These are phyloP conservation scores for Calocera viscosa DNA, from an alignment of 768 basidiomycete species.

Conservation along the genomic window DNA sequence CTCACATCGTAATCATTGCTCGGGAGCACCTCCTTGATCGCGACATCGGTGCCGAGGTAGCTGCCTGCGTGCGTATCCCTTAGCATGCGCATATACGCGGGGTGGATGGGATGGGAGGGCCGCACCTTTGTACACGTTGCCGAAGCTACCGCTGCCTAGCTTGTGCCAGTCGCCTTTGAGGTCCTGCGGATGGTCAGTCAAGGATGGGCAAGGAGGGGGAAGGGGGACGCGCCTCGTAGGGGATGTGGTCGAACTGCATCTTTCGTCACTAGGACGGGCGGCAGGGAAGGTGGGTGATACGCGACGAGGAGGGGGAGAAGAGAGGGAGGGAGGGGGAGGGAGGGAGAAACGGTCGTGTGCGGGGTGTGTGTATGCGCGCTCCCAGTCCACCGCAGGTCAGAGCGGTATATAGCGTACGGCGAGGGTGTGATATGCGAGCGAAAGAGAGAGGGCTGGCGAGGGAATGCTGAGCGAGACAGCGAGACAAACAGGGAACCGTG, in stretches of 20 bases:
- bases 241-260: slow-evolving; percentile 63
- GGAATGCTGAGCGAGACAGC: too few species aligned
- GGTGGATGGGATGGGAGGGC: background rate
- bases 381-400: too few species aligned
- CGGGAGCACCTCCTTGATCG: slow-evolving; percentile 91
- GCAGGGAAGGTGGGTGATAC: background rate
- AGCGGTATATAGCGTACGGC: too few species aligned
- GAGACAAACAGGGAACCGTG: too few species aligned
- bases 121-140: slow-evolving; percentile 77
- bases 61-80: slow-evolving; percentile 39
- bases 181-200: slow-evolving; percentile 38
- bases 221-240: slow-evolving; percentile 50
- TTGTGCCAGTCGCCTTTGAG: slow-evolving; percentile 82
- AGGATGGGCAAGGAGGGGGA: slow-evolving; percentile 11
- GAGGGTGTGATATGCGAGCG: too few species aligned
- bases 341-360: background rate
- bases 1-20: slow-evolving; percentile 84
- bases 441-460: too few species aligned
- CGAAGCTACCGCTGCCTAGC: slow-evolving; percentile 84
- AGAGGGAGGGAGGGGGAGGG: background rate
- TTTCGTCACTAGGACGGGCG: background rate
- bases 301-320: background rate
- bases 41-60: slow-evolving; percentile 92
- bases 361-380: too few species aligned
- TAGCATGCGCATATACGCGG: background rate